Conservation (phyloP, 371 early-diverging fungal genomes). For the Apophysomyces elegans region DNA sequence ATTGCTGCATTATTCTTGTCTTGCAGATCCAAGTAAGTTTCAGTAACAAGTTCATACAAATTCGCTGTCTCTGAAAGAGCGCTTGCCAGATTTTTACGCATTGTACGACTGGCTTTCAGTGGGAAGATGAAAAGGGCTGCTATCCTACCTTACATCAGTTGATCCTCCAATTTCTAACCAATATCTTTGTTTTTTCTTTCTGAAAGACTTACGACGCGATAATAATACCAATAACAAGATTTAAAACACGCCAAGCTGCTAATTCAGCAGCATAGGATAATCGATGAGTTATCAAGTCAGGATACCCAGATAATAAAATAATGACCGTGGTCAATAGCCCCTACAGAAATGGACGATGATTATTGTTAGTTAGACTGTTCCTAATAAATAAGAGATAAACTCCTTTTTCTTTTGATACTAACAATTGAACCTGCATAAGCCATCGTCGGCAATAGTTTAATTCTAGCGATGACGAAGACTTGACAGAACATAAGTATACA, state of each 20-base stretch:
- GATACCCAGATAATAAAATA: conserved; percentile 38
- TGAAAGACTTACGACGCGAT: conserved; percentile 34
- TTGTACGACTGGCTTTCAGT: conserved; percentile 30
- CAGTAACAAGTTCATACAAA: conserved; percentile 33
- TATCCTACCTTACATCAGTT: conserved; percentile 13
- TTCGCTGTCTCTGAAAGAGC: conserved; percentile 39
- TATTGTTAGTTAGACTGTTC: no score
- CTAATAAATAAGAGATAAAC: not conserved
- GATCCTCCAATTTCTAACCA: not conserved
- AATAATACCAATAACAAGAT: conserved; percentile 43
- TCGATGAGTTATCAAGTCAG: conserved; percentile 29
- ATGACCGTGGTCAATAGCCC: conserved; percentile 40
- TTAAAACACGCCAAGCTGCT: conserved; percentile 38
- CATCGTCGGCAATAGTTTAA: conserved; percentile 34
- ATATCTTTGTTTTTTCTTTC: no score
- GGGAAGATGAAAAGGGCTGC: conserved; percentile 35
- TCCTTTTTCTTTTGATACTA: conserved; percentile 2
- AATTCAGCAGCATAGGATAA: conserved; percentile 28
- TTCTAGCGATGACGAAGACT: conserved; percentile 38
- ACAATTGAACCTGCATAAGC: conserved; percentile 45
- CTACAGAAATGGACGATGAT: not conserved
- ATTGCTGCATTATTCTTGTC: not conserved
- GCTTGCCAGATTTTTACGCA: conserved; percentile 42
- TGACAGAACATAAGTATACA: conserved; percentile 35
- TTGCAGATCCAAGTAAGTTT: conserved; percentile 31